A percentile compares a stretch with the other conserved stretches of the same genome.
These are phyloP conservation scores for Pseudonectria foliicola DNA, from an alignment of 2,329 filamentous ascomycete species.

Conservation along the genomic window DNA sequence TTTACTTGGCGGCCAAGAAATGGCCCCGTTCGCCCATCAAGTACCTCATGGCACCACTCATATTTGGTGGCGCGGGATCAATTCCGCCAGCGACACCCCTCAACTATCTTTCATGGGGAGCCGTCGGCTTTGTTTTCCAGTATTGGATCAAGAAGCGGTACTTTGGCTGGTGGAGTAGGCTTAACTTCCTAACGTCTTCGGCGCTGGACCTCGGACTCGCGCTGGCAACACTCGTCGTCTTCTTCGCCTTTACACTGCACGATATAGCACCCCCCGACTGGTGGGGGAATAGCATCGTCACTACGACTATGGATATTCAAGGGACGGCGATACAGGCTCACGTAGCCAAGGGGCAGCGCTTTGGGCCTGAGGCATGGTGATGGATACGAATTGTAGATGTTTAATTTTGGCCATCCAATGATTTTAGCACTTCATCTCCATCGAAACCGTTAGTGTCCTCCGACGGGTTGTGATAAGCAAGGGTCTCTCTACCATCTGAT, in stretches of 20 bases:
- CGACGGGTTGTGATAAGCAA: too few relatives aligned
- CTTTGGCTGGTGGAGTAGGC: conserved; percentile 64
- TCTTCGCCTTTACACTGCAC: conserved; percentile 61
- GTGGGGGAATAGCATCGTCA: conserved; percentile 60
- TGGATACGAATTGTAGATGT: too few relatives aligned
- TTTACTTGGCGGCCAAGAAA: conserved; percentile 43
- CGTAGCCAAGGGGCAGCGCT: conserved; percentile 47
- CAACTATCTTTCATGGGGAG: conserved; percentile 68
- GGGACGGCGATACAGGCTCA: conserved; percentile 51
- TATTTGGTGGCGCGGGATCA: conserved; percentile 51
- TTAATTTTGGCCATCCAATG: too few relatives aligned
- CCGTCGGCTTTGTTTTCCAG: conserved; percentile 66
- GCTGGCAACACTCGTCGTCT: conserved; percentile 60
- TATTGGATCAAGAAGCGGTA: conserved; percentile 56
- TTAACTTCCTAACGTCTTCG: conserved; percentile 66
- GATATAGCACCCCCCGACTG: conserved; percentile 55
- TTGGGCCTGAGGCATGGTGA: conserved; percentile 53
- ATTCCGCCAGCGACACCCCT: conserved; percentile 64
- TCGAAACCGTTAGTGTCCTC: too few relatives aligned
- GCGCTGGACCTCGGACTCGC: conserved; percentile 64
- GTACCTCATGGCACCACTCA: conserved; percentile 54
- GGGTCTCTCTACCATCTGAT: too few relatives aligned
- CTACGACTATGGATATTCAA: conserved; percentile 53
- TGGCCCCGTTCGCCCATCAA: conserved; percentile 44
- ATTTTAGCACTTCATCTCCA: too few relatives aligned